These are phyloP conservation scores for Hypoxylon crocopeplum DNA, from an alignment of 495 filamentous ascomycete species.

Conservation along the genomic window DNA sequence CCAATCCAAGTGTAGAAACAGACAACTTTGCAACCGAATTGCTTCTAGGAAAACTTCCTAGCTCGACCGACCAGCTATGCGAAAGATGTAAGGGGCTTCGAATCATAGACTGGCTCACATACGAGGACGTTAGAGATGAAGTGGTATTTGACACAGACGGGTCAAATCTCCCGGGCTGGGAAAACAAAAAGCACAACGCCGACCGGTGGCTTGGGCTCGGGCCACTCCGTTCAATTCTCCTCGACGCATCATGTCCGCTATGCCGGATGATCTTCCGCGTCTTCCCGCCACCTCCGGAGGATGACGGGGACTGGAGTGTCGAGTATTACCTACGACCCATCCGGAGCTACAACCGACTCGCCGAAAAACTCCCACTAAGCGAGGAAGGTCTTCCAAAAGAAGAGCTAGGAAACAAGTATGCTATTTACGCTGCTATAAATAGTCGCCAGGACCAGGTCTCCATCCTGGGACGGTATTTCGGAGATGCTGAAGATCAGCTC, in stretches of 20 bases:
- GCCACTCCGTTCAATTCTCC: constrained; percentile 9
- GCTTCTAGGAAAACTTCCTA: too few relatives aligned
- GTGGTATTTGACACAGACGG: neutral
- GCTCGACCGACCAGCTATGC: too few relatives aligned
- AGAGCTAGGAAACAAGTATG: neutral
- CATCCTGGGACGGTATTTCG: neutral
- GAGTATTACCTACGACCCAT: constrained; percentile 4
- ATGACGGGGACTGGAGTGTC: constrained; percentile 6
- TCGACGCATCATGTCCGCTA: constrained; percentile 16
- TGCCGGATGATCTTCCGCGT: constrained; percentile 32
- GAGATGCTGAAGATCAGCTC: neutral
- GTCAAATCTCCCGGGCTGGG: neutral
- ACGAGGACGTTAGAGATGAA: neutral
- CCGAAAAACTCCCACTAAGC: neutral
- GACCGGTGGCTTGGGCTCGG: constrained; percentile 7
- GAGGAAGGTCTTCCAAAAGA: neutral
- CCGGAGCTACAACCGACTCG: neutral
- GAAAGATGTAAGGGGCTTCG: too few relatives aligned
- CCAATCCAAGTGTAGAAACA: too few relatives aligned
- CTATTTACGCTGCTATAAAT: too few relatives aligned
- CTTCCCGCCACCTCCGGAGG: constrained; percentile 5
- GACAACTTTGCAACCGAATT: too few relatives aligned
- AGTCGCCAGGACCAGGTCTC: neutral
- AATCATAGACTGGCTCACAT: too few relatives aligned
- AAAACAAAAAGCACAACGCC: constrained; percentile 2